These are phyloP conservation scores for Coemansia sp. DNA, from an alignment of 192 early-diverging fungal genomes.

Conservation along the genomic window DNA sequence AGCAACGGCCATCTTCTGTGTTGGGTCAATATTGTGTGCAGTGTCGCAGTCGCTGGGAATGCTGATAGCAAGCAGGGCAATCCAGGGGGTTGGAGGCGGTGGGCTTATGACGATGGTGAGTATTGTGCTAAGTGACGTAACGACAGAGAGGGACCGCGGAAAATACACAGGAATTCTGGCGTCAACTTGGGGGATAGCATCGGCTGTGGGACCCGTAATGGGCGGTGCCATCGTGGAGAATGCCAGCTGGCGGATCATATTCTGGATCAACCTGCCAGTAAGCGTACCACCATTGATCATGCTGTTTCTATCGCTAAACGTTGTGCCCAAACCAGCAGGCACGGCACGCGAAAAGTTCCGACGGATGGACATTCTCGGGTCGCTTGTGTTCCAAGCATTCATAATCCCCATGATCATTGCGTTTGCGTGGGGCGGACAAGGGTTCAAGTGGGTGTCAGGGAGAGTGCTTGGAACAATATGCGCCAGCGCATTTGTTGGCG, in stretches of 20 bases:
- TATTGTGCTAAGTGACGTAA: conserved; percentile 69
- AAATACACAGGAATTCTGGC: conserved; percentile 62
- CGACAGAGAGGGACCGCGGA: conserved; percentile 61
- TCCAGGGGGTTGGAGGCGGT: conserved; percentile 72
- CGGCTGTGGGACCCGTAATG: conserved; percentile 62
- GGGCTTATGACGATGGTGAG: conserved; percentile 65
- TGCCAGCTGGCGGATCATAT: conserved; percentile 55
- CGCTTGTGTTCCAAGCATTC: conserved; percentile 56
- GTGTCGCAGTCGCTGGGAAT: conserved; percentile 62
- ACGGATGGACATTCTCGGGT: conserved; percentile 70
- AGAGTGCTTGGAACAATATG: conserved; percentile 63
- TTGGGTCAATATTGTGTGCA: conserved; percentile 60
- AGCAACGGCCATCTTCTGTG: conserved; percentile 55
- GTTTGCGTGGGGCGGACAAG: conserved; percentile 74
- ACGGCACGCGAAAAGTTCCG: conserved; percentile 54
- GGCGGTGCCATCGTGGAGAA: conserved; percentile 63
- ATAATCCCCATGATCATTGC: conserved; percentile 71
- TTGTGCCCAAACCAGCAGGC: conserved; percentile 41
- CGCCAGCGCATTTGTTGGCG: conserved; percentile 24
- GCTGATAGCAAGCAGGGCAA: conserved; percentile 67
- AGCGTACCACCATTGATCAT: conserved; percentile 47
- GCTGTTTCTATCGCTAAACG: conserved; percentile 47
- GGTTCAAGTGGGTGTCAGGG: conserved; percentile 70
- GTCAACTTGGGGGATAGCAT: conserved; percentile 59
- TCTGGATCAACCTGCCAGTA: conserved; percentile 65